Percentiles rank a stretch among this genome's conserved stretches.
phyloP scores from a whole-genome alignment of 2,329 filamentous ascomycete species.

The Verticillium tricorpus region DNA sequence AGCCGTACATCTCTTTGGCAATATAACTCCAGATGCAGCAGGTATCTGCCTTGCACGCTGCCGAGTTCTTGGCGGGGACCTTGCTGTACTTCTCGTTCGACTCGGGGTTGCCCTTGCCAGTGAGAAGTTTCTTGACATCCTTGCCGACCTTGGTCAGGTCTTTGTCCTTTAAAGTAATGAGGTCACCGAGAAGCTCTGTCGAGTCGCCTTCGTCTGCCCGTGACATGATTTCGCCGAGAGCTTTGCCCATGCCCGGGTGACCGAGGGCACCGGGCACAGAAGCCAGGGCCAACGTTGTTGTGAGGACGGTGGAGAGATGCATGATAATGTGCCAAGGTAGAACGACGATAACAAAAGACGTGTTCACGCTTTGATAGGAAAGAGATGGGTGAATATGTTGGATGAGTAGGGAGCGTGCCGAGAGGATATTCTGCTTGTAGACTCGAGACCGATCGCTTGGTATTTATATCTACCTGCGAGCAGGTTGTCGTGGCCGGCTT shows the following conservation, averaged over 20 bases:
- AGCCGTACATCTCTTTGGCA: conserved; percentile 29
- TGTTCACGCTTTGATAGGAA: not conserved
- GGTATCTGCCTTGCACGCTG: conserved; percentile 30
- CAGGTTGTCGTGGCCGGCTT: not conserved
- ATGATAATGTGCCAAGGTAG: not conserved
- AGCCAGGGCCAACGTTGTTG: conserved; percentile 10
- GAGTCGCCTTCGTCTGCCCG: conserved; percentile 10
- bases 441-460: not conserved
- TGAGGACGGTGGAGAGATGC: conserved; percentile 10
- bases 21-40: conserved; percentile 43
- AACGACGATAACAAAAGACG: no score
- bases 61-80: conserved; percentile 18
- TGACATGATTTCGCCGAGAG: conserved; percentile 12
- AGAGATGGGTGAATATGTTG: no score
- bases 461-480: not conserved
- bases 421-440: not conserved
- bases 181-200: conserved; percentile 15
- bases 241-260: conserved; percentile 13
- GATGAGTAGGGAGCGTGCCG: no score
- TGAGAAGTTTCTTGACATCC: conserved; percentile 13
- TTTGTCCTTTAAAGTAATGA: conserved; percentile 9
- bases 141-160: conserved; percentile 13
- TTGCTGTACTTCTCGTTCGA: conserved; percentile 16
- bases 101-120: conserved; percentile 12
- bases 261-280: conserved; percentile 9